Evolutionary conservation across 805 yeast genomes (phyloP).

Genomic region (Candida odintsovae): DNA sequence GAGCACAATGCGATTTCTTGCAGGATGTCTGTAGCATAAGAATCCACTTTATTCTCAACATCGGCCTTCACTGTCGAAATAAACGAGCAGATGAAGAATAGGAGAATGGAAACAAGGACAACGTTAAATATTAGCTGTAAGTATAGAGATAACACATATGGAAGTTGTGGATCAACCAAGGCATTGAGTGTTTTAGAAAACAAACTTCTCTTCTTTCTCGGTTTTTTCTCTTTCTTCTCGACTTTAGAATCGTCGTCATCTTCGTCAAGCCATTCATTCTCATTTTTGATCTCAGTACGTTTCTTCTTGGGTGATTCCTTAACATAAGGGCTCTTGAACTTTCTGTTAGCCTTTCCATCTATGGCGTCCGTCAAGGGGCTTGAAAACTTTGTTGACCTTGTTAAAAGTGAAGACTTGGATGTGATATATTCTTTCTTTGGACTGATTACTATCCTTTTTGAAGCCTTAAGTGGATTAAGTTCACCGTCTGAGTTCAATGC

Average conservation of each 20-base stretch:
- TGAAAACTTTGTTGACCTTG: constrained; percentile 11
- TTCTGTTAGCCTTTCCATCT: constrained; percentile 11
- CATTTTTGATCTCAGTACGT: background rate
- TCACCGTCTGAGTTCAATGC: constrained; percentile 22
- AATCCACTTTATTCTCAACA: constrained; percentile 63
- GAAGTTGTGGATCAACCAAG: constrained; percentile 40
- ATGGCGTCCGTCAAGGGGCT: constrained; percentile 22
- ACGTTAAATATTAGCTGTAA: constrained; percentile 59
- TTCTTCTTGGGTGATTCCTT: constrained; percentile 9
- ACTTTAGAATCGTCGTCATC: constrained; percentile 8
- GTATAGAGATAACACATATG: constrained; percentile 54
- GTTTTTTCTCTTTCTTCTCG: constrained; percentile 3
- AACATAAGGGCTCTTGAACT: constrained; percentile 17
- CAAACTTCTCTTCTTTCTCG: constrained; percentile 5
- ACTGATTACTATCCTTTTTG: constrained; percentile 28
- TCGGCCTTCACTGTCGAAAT: constrained; percentile 57
- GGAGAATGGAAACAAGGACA: constrained; percentile 41
- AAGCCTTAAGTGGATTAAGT: constrained; percentile 28
- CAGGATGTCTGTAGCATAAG: constrained; percentile 51
- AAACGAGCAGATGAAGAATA: constrained; percentile 47
- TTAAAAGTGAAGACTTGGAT: constrained; percentile 1
- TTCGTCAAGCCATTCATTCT: constrained; percentile 19
- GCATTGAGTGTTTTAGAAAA: constrained; percentile 11
- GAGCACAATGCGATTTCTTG: constrained; percentile 66
- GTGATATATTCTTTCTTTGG: constrained; percentile 26